Base-by-base conservation (phyloP, 495 filamentous ascomycete genomes). In the Daldinia grandis region DNA sequence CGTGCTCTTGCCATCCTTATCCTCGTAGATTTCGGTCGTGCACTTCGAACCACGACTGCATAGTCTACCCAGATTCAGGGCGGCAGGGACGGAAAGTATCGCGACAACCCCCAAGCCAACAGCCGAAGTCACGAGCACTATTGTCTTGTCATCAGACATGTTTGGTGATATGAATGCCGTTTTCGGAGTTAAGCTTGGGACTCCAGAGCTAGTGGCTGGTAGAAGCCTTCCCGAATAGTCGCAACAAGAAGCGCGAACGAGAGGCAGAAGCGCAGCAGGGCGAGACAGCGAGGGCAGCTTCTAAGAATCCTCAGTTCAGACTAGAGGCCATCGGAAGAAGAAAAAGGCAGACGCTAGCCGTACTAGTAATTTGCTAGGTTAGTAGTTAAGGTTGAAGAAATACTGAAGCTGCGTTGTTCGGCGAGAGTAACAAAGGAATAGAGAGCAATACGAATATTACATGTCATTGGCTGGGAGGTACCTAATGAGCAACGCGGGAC, bases 1-100 rank as follows among this genome's bases (percentile, higher is more conserved):
- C 0, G 85, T 89, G 31, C 88, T 87, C 66, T 79, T 77, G 59
- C 89, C 89, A 76, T 92, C 89, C 68, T 82, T 79, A 75, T 92
- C 89, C 74, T 88, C 81, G 65, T 91, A 92, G 5, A 81, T 65
- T 1, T 80, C 78, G 37, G 75, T 73, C 25, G 64, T 17, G 49
- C 40, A 51, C 58, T 75, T 81, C 9, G 71, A 69, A 28, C 73
- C 75, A 61, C 75, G 76, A 19, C 64, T 76, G 50, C 69, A 68
- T 21, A 81, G 76, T 24, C 64, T 51, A 19, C 72, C 54, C 21
- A 80, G 57, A 58, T 73, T 72, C 37, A 78, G 58, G 14, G 72
- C 58, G 4, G 81, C 78, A 17, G 81, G 81, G 49, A 79, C 28
- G 8, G 83, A 79, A 60, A 75, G 76, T 31, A 81, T 61, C n/a